Percentiles rank a stretch among this genome's conserved stretches.
These are phyloP conservation scores for Talaromyces ruber DNA, from an alignment of 495 filamentous ascomycete species.

Conservation along the genomic window DNA sequence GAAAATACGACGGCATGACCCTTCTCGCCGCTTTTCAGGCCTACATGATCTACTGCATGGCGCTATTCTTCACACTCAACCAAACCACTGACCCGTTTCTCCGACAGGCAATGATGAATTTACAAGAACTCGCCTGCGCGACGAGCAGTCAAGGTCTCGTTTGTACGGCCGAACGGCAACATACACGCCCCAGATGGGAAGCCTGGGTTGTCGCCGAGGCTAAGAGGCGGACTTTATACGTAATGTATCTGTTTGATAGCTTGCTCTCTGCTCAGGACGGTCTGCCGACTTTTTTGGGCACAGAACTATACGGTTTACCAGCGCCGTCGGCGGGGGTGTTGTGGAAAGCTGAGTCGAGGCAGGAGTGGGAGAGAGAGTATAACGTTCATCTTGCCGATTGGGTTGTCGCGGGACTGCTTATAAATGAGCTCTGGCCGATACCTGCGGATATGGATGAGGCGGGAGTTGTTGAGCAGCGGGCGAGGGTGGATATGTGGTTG, in stretches of 20 bases:
- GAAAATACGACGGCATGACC: conserved; percentile 23
- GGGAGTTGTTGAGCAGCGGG: conserved; percentile 16
- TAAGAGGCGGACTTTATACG: conserved; percentile 35
- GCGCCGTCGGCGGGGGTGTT: conserved; percentile 23
- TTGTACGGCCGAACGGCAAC: conserved; percentile 28
- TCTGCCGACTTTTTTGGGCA: conserved; percentile 36
- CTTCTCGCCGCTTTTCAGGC: conserved; percentile 39
- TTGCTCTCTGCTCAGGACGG: conserved; percentile 30
- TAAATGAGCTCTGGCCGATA: conserved; percentile 38
- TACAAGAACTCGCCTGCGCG: conserved; percentile 34
- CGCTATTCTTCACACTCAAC: conserved; percentile 28
- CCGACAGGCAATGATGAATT: conserved; percentile 33
- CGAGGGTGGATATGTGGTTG: conserved; percentile 33
- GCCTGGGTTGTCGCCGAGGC: conserved; percentile 38
- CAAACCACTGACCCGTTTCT: conserved; percentile 17
- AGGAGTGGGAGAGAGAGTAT: conserved; percentile 32
- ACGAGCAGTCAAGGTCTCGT: conserved; percentile 27
- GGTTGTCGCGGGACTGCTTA: conserved; percentile 23
- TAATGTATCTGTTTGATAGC: conserved; percentile 42
- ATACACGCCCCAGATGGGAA: conserved; percentile 35
- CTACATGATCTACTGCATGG: conserved; percentile 37
- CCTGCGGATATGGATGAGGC: conserved; percentile 16
- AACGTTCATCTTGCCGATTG: conserved; percentile 33
- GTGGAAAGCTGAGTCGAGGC: conserved; percentile 25
- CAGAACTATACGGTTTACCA: conserved; percentile 30